Evolutionary conservation across 352 stramenopile genomes (phyloP), one percentile per base, ranked within the genome.

Genomic region (Globisporangium cederbergense): DNA sequence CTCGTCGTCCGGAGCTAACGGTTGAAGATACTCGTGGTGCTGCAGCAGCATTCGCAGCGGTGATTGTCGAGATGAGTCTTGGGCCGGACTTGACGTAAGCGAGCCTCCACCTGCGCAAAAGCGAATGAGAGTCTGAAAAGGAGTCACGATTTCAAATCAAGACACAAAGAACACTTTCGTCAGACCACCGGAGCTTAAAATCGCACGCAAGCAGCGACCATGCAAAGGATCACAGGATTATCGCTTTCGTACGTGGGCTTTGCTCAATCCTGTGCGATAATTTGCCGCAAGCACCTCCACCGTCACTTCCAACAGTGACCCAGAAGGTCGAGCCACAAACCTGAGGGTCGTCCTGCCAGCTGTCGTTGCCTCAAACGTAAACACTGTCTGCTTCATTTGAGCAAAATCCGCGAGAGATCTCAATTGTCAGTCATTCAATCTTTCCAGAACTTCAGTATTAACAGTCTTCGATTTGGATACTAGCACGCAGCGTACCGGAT

Each of bases 191-290:
- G 32, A 36, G 32, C 32, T 36, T 8, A 36, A 36, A 8, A 8
- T 25, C 6, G 9, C 18, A 54, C 11, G n/a, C 22, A 18, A 52
- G n/a, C n/a, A 36, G 36, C 36, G 11, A 4, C 36, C 9, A 28
- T 28, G 25, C 25, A 42, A 11, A 11, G 14, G 36, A 18, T 40
- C 25, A 58, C 32, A 9, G 16, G 5, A 25, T 47, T 32, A 28
- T 52, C 13, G 6, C 56, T 42, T 54, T 54, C 56, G 25, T 62
- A 62, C 56, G 25, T 62, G 56, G 36, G 42, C 56, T 53, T 62
- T 62, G 43, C 56, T 50, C 25, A 42, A 62, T 20, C 40, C 28
- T 7, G n/a, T 25, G 7, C 56, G 40, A 14, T 43, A 62, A 16
- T 43, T 62, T 18, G 20, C 25, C 3, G 18, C n/a, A 28, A 50